A percentile compares a stretch with the other conserved stretches of the same genome.
Evolutionary conservation across 2,329 filamentous ascomycete genomes (phyloP).

Genomic region (Didymella exigua): DNA sequence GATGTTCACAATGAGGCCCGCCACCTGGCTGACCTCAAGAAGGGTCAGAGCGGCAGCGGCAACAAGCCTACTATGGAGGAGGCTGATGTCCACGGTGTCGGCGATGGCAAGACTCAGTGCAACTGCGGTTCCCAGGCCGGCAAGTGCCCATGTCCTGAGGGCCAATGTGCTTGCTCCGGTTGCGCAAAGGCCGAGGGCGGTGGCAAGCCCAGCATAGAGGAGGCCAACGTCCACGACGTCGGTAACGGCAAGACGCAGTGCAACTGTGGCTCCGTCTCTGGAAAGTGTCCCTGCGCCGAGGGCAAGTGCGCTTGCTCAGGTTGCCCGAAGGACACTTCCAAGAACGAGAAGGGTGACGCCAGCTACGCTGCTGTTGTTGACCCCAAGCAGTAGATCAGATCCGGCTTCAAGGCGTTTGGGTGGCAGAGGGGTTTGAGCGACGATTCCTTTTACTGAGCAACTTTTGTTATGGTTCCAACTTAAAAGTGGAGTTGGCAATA

Average conservation of each 20-base stretch:
- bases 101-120: constrained; percentile 54
- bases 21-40: constrained; percentile 86
- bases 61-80: constrained; percentile 43
- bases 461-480: neutral
- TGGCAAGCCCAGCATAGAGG: constrained; percentile 38
- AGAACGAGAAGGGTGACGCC: constrained; percentile 22
- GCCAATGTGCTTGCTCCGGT: constrained; percentile 54
- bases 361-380: constrained; percentile 20
- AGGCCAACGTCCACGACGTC: constrained; percentile 49
- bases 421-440: constrained; percentile 3
- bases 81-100: constrained; percentile 46
- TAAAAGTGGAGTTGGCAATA: constrained; percentile 11
- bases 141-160: constrained; percentile 54
- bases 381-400: constrained; percentile 13
- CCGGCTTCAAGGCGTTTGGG: neutral
- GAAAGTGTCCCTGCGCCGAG: constrained; percentile 53
- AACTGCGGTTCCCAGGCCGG: constrained; percentile 53
- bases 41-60: constrained; percentile 34
- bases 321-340: constrained; percentile 50
- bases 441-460: constrained; percentile 4
- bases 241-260: constrained; percentile 54
- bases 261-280: constrained; percentile 54
- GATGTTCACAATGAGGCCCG: constrained; percentile 93
- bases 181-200: constrained; percentile 50
- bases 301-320: constrained; percentile 55